phyloP scores from a whole-genome alignment of 345 rosid species.

The Salix purpurea region DNA sequence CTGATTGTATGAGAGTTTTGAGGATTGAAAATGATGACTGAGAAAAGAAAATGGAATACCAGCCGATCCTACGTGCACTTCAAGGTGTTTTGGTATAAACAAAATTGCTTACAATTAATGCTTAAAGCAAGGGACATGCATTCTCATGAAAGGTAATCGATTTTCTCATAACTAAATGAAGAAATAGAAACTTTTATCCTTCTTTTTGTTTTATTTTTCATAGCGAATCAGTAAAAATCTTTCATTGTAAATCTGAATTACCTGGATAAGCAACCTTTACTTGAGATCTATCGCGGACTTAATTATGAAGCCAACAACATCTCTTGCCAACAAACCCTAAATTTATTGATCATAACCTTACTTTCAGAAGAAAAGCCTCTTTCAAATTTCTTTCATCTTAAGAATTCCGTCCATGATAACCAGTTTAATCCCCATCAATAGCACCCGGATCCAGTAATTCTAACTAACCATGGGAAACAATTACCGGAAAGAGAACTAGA shows the following conservation, averaged over 20 bases:
- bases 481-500: background rate
- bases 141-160: background rate
- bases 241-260: background rate
- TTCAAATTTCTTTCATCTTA: background rate
- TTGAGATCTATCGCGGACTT: background rate
- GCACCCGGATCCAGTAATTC: background rate
- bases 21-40: background rate
- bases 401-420: background rate
- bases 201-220: no score
- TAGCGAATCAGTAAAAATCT: no score
- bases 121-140: background rate
- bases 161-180: background rate
- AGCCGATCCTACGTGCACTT: background rate
- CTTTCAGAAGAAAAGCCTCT: background rate
- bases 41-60: background rate
- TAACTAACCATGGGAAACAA: background rate
- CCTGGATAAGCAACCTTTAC: background rate
- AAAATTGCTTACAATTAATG: background rate
- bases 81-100: background rate
- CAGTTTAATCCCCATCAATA: background rate
- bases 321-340: background rate
- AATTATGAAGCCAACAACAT: background rate
- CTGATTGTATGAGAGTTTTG: background rate
- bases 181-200: background rate
- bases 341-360: background rate